Evolutionary conservation across 2,329 filamentous ascomycete species (phyloP).

Genomic region (Aspergillus novoparasiticus): DNA sequence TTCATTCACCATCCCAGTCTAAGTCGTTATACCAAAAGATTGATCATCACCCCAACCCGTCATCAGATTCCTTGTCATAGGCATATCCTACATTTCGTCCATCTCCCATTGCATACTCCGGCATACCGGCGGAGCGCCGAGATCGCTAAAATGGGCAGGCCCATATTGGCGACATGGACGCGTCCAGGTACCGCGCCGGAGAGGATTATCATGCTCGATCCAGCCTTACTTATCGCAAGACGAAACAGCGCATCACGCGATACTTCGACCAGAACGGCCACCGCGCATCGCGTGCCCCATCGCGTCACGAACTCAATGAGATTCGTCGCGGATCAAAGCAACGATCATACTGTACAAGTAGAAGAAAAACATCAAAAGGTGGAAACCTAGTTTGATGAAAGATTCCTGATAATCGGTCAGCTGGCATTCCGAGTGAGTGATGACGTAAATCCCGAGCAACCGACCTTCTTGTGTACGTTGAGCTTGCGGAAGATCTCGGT

Average conservation of each 20-base stretch:
- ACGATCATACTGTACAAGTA: slow-evolving; percentile 99
- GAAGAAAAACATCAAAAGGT: slow-evolving; percentile 99
- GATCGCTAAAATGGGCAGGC: background rate
- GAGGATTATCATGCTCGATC: background rate
- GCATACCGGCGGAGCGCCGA: slow-evolving; percentile 1
- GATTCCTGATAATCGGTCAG: slow-evolving; percentile 69
- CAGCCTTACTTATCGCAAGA: slow-evolving; percentile 8
- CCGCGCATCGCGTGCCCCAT: slow-evolving; percentile 45
- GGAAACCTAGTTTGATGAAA: slow-evolving; percentile 98
- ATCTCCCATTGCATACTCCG: slow-evolving; percentile 2
- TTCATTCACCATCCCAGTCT: slow-evolving; percentile 3
- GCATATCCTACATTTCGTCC: slow-evolving; percentile 5
- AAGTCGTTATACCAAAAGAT: slow-evolving; percentile 7
- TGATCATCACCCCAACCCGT: background rate
- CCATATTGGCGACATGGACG: background rate
- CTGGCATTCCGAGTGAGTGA: background rate
- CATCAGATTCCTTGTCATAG: slow-evolving; percentile 3
- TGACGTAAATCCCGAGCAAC: slow-evolving; percentile 17
- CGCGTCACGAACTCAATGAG: slow-evolving; percentile 63
- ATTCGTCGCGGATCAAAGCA: slow-evolving; percentile 92
- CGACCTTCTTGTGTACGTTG: slow-evolving; percentile 97
- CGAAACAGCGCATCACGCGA: slow-evolving; percentile 9
- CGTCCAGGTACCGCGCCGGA: background rate
- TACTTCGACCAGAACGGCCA: slow-evolving; percentile 26
- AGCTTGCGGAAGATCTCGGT: slow-evolving; percentile 99